A percentile compares a stretch with the other conserved stretches of the same genome.
These are phyloP conservation scores for Pseudisothecium myosuroides DNA, from an alignment of 225 moss, liverwort and hornwort species.

Conservation along the genomic window DNA sequence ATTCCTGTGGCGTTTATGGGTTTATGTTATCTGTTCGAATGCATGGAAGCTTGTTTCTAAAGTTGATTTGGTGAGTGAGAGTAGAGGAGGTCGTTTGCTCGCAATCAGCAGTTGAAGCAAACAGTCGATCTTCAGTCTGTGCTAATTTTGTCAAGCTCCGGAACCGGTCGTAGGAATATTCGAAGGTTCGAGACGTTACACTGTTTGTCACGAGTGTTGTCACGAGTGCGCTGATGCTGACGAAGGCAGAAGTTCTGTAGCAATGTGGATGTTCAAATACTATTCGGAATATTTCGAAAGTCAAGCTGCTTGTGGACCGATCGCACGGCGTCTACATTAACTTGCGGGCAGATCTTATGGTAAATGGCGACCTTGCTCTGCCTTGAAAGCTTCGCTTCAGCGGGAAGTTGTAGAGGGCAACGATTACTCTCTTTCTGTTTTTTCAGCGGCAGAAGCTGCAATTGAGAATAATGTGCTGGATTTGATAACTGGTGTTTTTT, in stretches of 20 bases:
- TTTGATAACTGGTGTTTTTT: background rate
- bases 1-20: background rate
- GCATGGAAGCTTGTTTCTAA: background rate
- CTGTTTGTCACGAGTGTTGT: background rate
- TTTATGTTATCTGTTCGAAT: background rate
- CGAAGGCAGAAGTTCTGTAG: constrained; percentile 20
- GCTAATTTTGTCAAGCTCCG: background rate
- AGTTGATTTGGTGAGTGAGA: background rate
- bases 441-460: background rate
- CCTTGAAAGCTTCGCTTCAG: background rate
- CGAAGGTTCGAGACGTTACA: background rate
- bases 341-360: background rate
- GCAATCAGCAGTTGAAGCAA: background rate
- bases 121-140: background rate
- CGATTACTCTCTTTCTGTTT: background rate
- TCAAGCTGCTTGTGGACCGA: background rate
- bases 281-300: background rate
- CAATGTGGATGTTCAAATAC: background rate
- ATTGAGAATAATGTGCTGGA: background rate
- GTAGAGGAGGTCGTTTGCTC: background rate
- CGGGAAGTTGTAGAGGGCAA: background rate
- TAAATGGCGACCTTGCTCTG: background rate
- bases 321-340: background rate
- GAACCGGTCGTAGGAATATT: background rate
- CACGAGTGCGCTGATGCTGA: constrained; percentile 31